Evolutionary conservation across 2,329 filamentous ascomycete genomes (phyloP), one percentile per base, ranked within the genome.

Genomic region (Pseudocercospora cruenta): DNA sequence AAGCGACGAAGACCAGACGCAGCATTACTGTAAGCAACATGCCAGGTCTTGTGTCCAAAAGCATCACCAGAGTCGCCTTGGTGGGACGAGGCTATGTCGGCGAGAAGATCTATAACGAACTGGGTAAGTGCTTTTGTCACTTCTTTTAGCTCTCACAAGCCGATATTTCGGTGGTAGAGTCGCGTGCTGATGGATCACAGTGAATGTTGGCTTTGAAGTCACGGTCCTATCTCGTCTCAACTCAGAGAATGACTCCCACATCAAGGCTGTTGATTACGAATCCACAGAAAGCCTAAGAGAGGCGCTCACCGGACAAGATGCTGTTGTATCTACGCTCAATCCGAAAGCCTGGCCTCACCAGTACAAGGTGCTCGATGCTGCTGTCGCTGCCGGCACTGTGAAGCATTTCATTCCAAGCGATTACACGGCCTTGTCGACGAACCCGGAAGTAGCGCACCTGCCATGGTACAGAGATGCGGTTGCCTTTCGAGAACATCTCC

Each of bases 381-480:
- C 53, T 26, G n/a, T 57, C 53, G 53, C 16, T 9, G 53, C 53
- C 3, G 53, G 53, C 12, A 51, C n/a, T 10, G 24, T 57, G 4
- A 57, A 57, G 31, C 53, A 57, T 22, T 57, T 57, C 53, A 57
- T 57, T 24, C 53, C 53, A 16, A 31, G 26, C 24, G 53, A 57
- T 22, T 57, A 57, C 21, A 57, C 22, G 5, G 53, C 53, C 8
- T 22, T 57, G 12, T 57, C 53, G 21, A 57, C 53, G n/a, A 31
- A 57, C 26, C 53, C 53, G 16, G 26, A 33, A 57, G 53, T 57
- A 10, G 53, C 53, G 14, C 53, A 57, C 14, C 12, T 57, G 24
- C 53, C 53, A n/a, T 57, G 53, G 53, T 57, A 57, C 14, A 57
- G n/a, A 21, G 53, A 57, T n/a, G 22, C 22, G 19, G 53, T 57